These are phyloP conservation scores for Nemania diffusa DNA, from an alignment of 2,329 filamentous ascomycete genomes.

Conservation along the genomic window DNA sequence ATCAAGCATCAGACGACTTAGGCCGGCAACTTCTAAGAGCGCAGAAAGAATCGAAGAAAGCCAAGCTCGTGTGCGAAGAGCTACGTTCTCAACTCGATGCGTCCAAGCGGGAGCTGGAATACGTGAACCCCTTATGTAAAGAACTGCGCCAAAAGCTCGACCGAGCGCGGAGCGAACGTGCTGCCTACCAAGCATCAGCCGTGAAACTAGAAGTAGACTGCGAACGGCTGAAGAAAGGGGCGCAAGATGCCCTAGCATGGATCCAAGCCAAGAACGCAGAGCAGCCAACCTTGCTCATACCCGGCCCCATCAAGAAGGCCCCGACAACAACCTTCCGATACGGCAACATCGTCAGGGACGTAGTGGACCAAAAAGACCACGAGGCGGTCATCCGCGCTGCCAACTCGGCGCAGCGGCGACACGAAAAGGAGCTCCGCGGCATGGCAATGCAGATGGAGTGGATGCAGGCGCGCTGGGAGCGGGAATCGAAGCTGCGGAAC, in stretches of 20 bases:
- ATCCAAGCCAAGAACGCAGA: slow-evolving; percentile 48
- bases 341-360: slow-evolving; percentile 64
- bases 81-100: slow-evolving; percentile 45
- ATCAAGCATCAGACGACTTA: slow-evolving; percentile 40
- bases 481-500: slow-evolving; percentile 82
- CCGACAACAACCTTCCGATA: slow-evolving; percentile 49
- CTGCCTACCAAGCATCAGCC: slow-evolving; percentile 63
- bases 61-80: slow-evolving; percentile 60
- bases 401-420: slow-evolving; percentile 72
- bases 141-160: slow-evolving; percentile 74
- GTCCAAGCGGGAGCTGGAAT: slow-evolving; percentile 41
- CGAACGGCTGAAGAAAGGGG: slow-evolving; percentile 56
- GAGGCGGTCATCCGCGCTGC: slow-evolving; percentile 66
- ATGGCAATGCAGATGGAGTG: slow-evolving; percentile 91
- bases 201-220: slow-evolving; percentile 66
- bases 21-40: slow-evolving; percentile 48
- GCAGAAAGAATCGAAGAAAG: slow-evolving; percentile 62
- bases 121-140: slow-evolving; percentile 47
- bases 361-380: slow-evolving; percentile 50
- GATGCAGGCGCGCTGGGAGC: slow-evolving; percentile 81
- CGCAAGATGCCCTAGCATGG: slow-evolving; percentile 52
- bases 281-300: slow-evolving; percentile 31
- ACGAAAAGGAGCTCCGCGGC: slow-evolving; percentile 81
- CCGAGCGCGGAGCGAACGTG: slow-evolving; percentile 73
- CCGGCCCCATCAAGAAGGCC: slow-evolving; percentile 39